These are phyloP conservation scores for Tolypocladium album DNA, from an alignment of 2,329 filamentous ascomycete species.

Conservation along the genomic window DNA sequence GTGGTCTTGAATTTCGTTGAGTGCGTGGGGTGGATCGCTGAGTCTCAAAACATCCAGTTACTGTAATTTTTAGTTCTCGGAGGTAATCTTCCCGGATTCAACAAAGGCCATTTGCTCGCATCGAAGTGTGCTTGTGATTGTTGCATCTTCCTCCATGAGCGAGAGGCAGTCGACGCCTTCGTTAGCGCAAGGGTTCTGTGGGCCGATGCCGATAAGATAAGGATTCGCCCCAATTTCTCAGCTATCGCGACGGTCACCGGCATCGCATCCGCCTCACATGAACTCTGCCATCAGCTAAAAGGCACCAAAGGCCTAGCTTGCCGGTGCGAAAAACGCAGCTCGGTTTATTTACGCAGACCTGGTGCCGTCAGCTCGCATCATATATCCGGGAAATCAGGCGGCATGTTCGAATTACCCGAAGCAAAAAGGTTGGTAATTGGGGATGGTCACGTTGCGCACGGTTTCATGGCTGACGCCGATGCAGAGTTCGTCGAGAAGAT, in stretches of 20 bases:
- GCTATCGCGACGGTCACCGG: neutral
- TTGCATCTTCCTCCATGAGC: neutral
- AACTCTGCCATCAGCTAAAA: neutral
- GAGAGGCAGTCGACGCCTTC: neutral
- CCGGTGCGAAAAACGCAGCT: neutral
- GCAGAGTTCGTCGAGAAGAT: conserved; percentile 45
- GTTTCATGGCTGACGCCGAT: neutral
- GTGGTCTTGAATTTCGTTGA: neutral
- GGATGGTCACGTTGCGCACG: neutral
- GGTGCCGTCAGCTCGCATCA: neutral
- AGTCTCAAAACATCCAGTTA: neutral
- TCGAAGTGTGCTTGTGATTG: no score
- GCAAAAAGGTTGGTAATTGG: conserved; percentile 18
- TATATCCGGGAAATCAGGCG: neutral
- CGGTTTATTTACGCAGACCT: neutral
- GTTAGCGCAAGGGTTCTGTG: neutral
- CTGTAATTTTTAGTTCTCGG: neutral
- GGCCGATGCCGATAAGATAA: neutral
- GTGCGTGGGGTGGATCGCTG: neutral
- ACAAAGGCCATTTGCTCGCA: neutral
- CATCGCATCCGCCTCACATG: neutral
- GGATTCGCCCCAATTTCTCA: neutral
- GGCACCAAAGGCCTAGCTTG: neutral
- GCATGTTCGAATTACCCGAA: conserved; percentile 18
- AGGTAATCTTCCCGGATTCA: neutral